phyloP scores from a whole-genome alignment of 345 rosid genomes.

The Excoecaria cochinchinensis region DNA sequence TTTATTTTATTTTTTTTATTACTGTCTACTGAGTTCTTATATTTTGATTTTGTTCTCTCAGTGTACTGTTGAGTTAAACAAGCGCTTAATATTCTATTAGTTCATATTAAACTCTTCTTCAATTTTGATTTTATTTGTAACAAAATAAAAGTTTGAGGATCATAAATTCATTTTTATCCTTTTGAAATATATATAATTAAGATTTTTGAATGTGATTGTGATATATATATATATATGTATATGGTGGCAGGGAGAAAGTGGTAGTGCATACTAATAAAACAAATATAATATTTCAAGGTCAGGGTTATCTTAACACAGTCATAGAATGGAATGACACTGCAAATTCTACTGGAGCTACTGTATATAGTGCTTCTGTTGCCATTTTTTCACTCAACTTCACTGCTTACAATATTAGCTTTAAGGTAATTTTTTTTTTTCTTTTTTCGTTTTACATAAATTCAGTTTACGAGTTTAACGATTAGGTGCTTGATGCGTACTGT shows the following conservation, averaged over 20 bases:
- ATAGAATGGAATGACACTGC: conserved; percentile 89
- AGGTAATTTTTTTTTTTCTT: conserved; percentile 27
- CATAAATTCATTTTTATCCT: too few species aligned
- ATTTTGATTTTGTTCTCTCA: too few species aligned
- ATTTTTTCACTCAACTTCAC: conserved; percentile 67
- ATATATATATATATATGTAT: not conserved
- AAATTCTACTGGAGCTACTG: conserved; percentile 68
- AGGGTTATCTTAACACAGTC: conserved; percentile 56
- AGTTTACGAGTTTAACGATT: too few species aligned
- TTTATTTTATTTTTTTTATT: not conserved
- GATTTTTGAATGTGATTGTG: not conserved
- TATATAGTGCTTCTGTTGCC: conserved; percentile 58
- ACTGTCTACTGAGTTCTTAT: not conserved
- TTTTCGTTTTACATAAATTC: too few species aligned
- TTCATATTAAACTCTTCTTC: too few species aligned
- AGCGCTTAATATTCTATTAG: too few species aligned
- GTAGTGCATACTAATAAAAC: conserved; percentile 55
- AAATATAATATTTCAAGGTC: conserved; percentile 70
- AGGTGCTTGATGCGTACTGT: too few species aligned
- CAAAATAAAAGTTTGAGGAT: too few species aligned
- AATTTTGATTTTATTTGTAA: too few species aligned
- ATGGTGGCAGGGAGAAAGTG: conserved; percentile 72
- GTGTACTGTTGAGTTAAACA: too few species aligned
- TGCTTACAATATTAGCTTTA: conserved; percentile 79
- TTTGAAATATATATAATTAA: not conserved